Conservation (phyloP, 768 basidiomycete species). For the Kwoniella europaea region DNA sequence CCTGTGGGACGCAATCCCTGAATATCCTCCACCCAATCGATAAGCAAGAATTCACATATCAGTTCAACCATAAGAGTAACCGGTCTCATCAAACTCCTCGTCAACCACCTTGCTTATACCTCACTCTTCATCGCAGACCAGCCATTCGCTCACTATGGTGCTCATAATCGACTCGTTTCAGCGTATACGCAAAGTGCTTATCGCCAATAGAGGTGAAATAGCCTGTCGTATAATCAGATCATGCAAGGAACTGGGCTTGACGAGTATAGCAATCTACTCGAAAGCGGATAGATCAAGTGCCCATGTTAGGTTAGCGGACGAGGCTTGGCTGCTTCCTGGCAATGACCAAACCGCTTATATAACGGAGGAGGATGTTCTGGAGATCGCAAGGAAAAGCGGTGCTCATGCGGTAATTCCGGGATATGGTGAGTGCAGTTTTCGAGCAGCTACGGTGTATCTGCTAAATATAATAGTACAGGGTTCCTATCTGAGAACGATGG, state of each 20-base stretch:
- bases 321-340: slow-evolving; percentile 56
- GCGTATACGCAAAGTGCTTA: slow-evolving; percentile 59
- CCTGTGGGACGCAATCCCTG: not conserved
- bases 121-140: not conserved
- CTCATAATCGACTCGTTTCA: slow-evolving; percentile 31
- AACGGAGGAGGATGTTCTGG: slow-evolving; percentile 35
- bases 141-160: slow-evolving; percentile 14
- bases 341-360: slow-evolving; percentile 38
- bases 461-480: slow-evolving; percentile 50
- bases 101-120: not conserved
- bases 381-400: slow-evolving; percentile 39
- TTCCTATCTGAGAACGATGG: slow-evolving; percentile 70
- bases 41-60: not conserved
- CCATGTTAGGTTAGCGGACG: slow-evolving; percentile 67
- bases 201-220: slow-evolving; percentile 77
- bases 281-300: slow-evolving; percentile 66
- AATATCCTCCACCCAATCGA: not conserved
- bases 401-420: slow-evolving; percentile 50
- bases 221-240: slow-evolving; percentile 69
- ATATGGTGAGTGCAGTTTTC: slow-evolving; percentile 39
- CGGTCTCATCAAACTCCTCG: too few relatives aligned
- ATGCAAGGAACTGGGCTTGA: slow-evolving; percentile 64
- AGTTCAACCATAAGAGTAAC: not conserved
- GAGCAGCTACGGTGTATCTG: not conserved
- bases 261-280: slow-evolving; percentile 68